A percentile compares a stretch with the other conserved stretches of the same genome.
Evolutionary conservation across 2,329 filamentous ascomycete genomes (phyloP).

Genomic region (Xylariaceae sp.): DNA sequence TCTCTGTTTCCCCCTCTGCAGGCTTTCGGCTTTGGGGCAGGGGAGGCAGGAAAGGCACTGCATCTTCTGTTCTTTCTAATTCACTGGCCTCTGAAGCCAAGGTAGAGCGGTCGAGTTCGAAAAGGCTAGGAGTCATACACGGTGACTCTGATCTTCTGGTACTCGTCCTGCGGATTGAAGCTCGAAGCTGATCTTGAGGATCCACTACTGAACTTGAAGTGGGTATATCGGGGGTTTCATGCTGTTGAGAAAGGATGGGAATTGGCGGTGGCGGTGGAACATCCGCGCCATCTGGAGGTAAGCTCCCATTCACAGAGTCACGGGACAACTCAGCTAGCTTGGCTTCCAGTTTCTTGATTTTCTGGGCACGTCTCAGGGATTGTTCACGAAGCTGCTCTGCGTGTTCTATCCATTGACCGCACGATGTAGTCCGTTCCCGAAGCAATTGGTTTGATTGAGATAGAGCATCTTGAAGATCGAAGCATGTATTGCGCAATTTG

Average conservation of each 20-base stretch:
- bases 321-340: constrained; percentile 27
- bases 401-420: constrained; percentile 44
- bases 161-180: neutral
- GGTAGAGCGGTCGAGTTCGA: neutral
- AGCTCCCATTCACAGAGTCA: constrained; percentile 21
- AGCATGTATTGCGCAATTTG: constrained; percentile 33
- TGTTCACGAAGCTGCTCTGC: constrained; percentile 40
- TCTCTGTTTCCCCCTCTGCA: constrained; percentile 1
- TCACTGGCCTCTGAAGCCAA: neutral
- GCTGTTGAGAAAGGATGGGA: neutral
- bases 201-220: neutral
- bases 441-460: constrained; percentile 34
- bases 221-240: neutral
- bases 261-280: neutral
- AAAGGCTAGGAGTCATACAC: neutral
- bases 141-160: neutral
- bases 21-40: constrained; percentile 22
- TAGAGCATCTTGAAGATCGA: constrained; percentile 27
- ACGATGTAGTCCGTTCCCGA: constrained; percentile 42
- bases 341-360: constrained; percentile 42
- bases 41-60: constrained; percentile 30
- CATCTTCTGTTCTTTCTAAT: neutral
- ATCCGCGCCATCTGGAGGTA: constrained; percentile 23
- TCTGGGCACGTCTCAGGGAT: constrained; percentile 29
- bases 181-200: neutral